Evolutionary conservation across 2,329 filamentous ascomycete genomes (phyloP).

Genomic region (Pezicula radicicola): DNA sequence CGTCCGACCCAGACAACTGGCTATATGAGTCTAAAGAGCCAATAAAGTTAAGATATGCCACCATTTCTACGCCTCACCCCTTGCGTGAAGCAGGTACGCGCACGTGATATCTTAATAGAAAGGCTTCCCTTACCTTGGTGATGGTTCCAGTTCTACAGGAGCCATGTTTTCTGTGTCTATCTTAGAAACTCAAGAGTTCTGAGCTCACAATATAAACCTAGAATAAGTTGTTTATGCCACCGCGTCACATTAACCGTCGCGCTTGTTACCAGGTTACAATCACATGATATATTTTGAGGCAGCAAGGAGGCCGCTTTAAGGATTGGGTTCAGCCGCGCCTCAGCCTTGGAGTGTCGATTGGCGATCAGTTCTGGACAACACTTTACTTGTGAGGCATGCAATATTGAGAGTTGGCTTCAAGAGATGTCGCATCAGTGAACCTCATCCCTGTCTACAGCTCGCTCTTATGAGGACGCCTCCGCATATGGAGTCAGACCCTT

Average conservation of each 20-base stretch:
- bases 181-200: no score
- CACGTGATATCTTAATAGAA: background rate
- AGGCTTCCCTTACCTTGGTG: constrained; percentile 4
- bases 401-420: background rate
- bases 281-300: background rate
- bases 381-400: no score
- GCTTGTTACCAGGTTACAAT: background rate
- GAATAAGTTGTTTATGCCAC: background rate
- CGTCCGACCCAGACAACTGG: background rate
- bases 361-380: background rate
- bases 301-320: background rate
- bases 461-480: constrained; percentile 2
- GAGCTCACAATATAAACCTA: no score
- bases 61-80: background rate
- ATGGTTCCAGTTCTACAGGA: constrained; percentile 9
- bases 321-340: background rate
- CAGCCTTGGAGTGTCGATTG: background rate
- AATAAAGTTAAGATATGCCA: background rate
- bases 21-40: background rate
- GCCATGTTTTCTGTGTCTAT: constrained; percentile 6
- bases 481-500: constrained; percentile 1
- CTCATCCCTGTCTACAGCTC: background rate
- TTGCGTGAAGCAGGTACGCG: background rate
- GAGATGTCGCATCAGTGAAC: background rate
- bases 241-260: background rate